These are phyloP conservation scores for Phialophora tarda DNA, from an alignment of 2,329 filamentous ascomycete genomes.

Conservation along the genomic window DNA sequence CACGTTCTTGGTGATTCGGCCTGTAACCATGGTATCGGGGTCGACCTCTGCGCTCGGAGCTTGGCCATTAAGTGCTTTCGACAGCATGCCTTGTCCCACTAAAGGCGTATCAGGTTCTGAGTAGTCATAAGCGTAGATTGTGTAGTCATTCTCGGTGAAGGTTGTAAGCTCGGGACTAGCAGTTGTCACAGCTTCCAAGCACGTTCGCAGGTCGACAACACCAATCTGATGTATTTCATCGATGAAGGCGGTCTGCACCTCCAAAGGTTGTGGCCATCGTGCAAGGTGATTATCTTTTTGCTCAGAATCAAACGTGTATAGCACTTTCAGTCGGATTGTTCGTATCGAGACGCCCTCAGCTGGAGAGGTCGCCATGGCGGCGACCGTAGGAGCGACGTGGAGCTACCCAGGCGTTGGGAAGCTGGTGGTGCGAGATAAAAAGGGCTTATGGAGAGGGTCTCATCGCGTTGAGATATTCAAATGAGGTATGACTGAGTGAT, in stretches of 20 bases:
- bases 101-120: constrained; percentile 92
- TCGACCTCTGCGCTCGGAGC: constrained; percentile 50
- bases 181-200: constrained; percentile 78
- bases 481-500: background rate
- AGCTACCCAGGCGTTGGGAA: constrained; percentile 18
- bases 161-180: constrained; percentile 85
- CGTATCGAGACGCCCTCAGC: constrained; percentile 55
- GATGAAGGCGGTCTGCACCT: constrained; percentile 78
- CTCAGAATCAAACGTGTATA: constrained; percentile 93
- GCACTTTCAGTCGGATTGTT: constrained; percentile 82
- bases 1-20: constrained; percentile 84
- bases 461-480: constrained; percentile 18
- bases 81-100: constrained; percentile 94
- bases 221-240: constrained; percentile 84
- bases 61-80: constrained; percentile 73
- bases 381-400: constrained; percentile 15
- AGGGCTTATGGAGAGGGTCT: constrained; percentile 13
- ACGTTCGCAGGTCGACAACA: constrained; percentile 83
- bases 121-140: constrained; percentile 96
- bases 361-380: constrained; percentile 38
- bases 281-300: constrained; percentile 89
- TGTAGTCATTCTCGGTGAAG: constrained; percentile 79
- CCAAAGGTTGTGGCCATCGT: constrained; percentile 77
- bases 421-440: constrained; percentile 16
- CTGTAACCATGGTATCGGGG: constrained; percentile 71